Percentiles rank a stretch among this genome's conserved stretches.
Evolutionary conservation across 257 asterid genomes (phyloP).

Genomic region (Knoxia roxburghii): DNA sequence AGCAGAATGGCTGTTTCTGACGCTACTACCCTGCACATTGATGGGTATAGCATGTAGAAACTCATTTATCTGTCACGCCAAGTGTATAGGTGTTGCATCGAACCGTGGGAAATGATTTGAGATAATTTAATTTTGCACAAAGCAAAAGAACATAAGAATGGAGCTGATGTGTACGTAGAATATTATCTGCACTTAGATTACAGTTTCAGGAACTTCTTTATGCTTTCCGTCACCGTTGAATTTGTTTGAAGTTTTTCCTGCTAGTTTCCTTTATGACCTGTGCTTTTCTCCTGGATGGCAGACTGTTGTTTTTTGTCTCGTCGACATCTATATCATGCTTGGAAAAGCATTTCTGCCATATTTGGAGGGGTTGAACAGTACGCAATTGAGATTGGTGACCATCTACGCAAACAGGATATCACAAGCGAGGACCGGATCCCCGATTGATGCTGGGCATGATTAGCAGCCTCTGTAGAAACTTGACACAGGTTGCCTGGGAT

Average conservation of each 20-base stretch:
- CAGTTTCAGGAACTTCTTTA: neutral
- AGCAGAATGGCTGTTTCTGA: neutral
- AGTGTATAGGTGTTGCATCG: neutral
- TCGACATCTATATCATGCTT: constrained; percentile 90
- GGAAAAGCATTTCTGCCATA: constrained; percentile 93
- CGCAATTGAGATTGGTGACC: constrained; percentile 84
- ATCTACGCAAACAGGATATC: constrained; percentile 96
- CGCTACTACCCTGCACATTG: neutral
- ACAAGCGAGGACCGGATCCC: constrained; percentile 90
- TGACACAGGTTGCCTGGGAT: constrained; percentile 11
- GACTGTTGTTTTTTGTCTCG: constrained; percentile 98
- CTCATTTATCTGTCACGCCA: too few species aligned
- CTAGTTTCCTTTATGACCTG: neutral
- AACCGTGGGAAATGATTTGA: neutral
- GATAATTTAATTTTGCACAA: too few species aligned
- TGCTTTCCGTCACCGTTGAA: neutral
- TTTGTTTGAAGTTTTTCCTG: neutral
- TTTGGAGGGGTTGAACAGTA: constrained; percentile 87
- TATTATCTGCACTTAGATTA: too few species aligned
- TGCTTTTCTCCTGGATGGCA: constrained; percentile 34
- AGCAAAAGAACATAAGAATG: too few species aligned
- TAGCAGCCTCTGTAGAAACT: constrained; percentile 16
- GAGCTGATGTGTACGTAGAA: neutral
- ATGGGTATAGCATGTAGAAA: neutral
- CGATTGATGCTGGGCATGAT: constrained; percentile 59